phyloP scores from a whole-genome alignment of 768 basidiomycete genomes.

The Tubosaeta sp. region DNA sequence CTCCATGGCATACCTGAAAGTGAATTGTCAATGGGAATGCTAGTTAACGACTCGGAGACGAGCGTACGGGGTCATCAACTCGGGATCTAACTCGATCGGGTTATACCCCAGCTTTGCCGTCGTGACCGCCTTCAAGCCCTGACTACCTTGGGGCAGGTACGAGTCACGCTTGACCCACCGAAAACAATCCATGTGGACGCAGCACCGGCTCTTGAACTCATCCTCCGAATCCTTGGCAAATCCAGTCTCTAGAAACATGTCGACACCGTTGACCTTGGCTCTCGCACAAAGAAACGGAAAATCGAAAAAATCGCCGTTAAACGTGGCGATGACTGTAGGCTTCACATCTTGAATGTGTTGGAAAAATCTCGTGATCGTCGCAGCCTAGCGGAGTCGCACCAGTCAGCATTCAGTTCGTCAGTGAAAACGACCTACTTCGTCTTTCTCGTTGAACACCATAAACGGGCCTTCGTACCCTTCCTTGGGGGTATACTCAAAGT shows the following conservation, averaged over 20 bases:
- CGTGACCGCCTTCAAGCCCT: constrained; percentile 97
- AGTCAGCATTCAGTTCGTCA: neutral
- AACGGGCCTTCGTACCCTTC: constrained; percentile 98
- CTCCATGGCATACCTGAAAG: constrained; percentile 84
- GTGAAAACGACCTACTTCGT: constrained; percentile 58
- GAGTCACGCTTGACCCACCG: constrained; percentile 99
- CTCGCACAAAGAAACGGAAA: constrained; percentile 93
- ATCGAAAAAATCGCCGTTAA: constrained; percentile 99
- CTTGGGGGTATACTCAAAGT: constrained; percentile 98
- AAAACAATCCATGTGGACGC: constrained; percentile 99
- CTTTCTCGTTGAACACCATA: constrained; percentile 87
- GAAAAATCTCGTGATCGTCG: constrained; percentile 83
- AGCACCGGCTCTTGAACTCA: constrained; percentile 89
- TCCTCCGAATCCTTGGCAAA: constrained; percentile 90
- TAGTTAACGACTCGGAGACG: neutral
- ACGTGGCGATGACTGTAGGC: constrained; percentile 96
- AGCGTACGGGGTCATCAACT: constrained; percentile 96
- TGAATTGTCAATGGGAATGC: neutral
- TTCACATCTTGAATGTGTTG: constrained; percentile 90
- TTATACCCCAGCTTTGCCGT: constrained; percentile 94
- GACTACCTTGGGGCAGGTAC: constrained; percentile 96
- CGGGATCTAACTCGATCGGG: constrained; percentile 95
- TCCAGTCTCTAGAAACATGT: constrained; percentile 94
- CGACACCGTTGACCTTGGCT: constrained; percentile 83
- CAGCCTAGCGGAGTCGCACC: constrained; percentile 48